Base-by-base conservation (phyloP, 2,329 filamentous ascomycete genomes). In the Nemania serpens region DNA sequence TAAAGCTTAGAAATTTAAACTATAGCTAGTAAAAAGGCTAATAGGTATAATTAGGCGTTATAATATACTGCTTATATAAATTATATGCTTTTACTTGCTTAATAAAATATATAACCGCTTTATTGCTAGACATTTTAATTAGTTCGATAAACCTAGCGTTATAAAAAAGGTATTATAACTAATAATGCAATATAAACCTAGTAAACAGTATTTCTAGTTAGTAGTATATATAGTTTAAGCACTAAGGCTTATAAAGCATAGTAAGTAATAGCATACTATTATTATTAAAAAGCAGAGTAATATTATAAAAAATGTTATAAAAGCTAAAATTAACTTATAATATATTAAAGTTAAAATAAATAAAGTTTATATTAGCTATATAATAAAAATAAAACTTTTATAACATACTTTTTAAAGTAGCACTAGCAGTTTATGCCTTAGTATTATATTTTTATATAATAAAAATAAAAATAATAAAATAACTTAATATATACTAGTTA, bases 401-500 rank as follows among this genome's bases (percentile, higher is more conserved):
- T 5, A 39, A 25, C 5, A 17, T 6, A 25, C 25, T 49, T 49
- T 49, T 36, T 12, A 36, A 11, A 12, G 18, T 36, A 18, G 17
- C 18, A 10, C 12, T 36, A 5, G 25, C 25, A 11, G 13, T 49
- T 11, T 36, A 11, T 12, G 34, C 18, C n/a, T 50, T 50, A 7
- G 22, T 39, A 39, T 50, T 50, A 50, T 50, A 39, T n/a, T 50
- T 50, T 50, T 50, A 50, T 39, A 50, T 25, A 50, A 50, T 7
- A n/a, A 50, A 2, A 25, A 50, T 39, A 50, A 41, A 41, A 25
- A 9, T 22, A 22, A 7, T 5, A 50, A 50, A 50, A 25, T 39
- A 50, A 2, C n/a, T n/a, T n/a, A 41, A 41, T n/a, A 41, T 15
- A 25, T 22, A n/a, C 11, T 50, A 20, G 15, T 50, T 50, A 50